Conservation (phyloP, 331 rosid species). For the Telfairia occidentalis region DNA sequence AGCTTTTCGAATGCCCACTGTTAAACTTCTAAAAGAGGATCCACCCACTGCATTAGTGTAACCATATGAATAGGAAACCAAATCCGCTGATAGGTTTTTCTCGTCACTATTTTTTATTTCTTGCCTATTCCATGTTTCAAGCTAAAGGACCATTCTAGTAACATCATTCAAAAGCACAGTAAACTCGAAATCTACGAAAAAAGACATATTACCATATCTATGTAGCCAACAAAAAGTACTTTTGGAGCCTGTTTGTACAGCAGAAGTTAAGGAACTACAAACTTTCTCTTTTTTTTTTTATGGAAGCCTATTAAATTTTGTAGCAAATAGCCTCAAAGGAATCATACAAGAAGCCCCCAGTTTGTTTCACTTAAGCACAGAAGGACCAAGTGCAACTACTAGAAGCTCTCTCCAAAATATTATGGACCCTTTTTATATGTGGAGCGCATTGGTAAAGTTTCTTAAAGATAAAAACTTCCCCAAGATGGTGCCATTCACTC, state of each 20-base stretch:
- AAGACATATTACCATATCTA: not conserved
- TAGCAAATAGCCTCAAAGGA: not conserved
- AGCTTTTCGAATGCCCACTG: not conserved
- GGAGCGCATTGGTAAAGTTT: not conserved
- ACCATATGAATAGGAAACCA: not conserved
- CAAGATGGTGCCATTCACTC: not conserved
- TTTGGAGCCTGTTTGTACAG: not conserved
- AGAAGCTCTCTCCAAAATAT: not conserved
- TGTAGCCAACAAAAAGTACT: not conserved
- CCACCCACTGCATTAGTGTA: not conserved
- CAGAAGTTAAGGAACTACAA: not conserved
- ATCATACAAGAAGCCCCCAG: not conserved
- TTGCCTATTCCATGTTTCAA: not conserved
- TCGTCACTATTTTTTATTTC: not conserved
- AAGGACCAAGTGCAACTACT: not conserved
- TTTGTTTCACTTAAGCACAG: not conserved
- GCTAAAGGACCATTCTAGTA: not conserved
- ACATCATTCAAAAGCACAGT: not conserved
- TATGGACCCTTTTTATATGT: not conserved
- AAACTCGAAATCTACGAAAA: not conserved
- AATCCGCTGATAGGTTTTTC: not conserved
- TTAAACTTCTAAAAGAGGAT: not conserved
- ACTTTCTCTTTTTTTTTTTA: not conserved
- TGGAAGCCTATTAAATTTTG: not conserved
- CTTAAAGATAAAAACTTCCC: not conserved